A percentile compares a stretch with the other conserved stretches of the same genome.
Conservation (phyloP, 805 yeast genomes). For the Torulaspora microellipsoides region DNA sequence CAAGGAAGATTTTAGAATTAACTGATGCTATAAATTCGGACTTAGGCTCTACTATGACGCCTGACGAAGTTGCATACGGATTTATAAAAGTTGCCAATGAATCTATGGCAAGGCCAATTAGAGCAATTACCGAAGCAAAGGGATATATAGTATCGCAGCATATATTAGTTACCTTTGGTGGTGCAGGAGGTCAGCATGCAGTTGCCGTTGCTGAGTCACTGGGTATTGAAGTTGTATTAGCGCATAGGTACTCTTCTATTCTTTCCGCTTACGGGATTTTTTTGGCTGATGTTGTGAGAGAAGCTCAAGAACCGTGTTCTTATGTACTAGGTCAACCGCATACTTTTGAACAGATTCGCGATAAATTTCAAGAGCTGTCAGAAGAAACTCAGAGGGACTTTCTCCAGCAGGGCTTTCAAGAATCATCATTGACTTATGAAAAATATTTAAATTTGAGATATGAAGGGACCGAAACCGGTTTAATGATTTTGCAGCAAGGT, state of each 20-base stretch:
- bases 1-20: constrained; percentile 46
- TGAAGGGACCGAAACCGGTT: constrained; percentile 79
- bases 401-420: constrained; percentile 48
- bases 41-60: constrained; percentile 38
- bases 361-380: constrained; percentile 44
- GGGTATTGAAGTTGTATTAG: constrained; percentile 62
- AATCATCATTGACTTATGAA: constrained; percentile 47
- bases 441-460: constrained; percentile 72
- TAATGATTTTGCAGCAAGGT: constrained; percentile 49
- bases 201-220: constrained; percentile 66
- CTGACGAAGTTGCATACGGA: constrained; percentile 73
- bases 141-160: constrained; percentile 66
- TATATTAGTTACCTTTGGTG: constrained; percentile 78
- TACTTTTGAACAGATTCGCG: constrained; percentile 35
- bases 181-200: constrained; percentile 92
- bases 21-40: constrained; percentile 52
- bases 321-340: constrained; percentile 33
- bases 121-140: constrained; percentile 78
- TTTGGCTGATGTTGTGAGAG: constrained; percentile 77
- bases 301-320: constrained; percentile 66
- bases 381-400: constrained; percentile 40
- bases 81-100: constrained; percentile 80
- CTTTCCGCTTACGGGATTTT: constrained; percentile 86
- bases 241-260: constrained; percentile 77
- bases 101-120: constrained; percentile 83